A percentile compares a stretch with the other conserved stretches of the same genome.
Evolutionary conservation across 2,329 filamentous ascomycete genomes (phyloP).

Genomic region (Neoscytalidium dimidiatum): DNA sequence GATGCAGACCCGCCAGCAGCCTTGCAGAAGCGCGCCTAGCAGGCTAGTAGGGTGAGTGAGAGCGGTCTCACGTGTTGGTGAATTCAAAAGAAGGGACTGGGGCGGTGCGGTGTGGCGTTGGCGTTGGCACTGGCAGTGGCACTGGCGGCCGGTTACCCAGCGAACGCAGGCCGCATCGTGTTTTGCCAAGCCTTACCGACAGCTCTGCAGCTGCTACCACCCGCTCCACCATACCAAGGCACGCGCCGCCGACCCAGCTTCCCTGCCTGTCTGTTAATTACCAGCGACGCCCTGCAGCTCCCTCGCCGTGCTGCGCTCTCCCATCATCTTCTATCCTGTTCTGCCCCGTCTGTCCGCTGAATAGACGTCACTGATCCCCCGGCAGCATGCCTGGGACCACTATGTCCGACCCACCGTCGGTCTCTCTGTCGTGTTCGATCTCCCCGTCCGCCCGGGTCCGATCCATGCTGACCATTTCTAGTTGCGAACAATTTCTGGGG

Average conservation of each 20-base stretch:
- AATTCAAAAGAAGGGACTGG: not conserved
- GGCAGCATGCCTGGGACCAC: conserved; percentile 59
- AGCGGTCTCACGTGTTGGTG: not conserved
- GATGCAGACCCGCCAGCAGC: not conserved
- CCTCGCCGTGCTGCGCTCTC: not conserved
- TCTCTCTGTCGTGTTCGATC: conserved; percentile 66
- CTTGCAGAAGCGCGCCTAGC: not conserved
- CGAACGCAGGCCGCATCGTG: conserved; percentile 17
- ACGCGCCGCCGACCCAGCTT: conserved; percentile 10
- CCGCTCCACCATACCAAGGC: conserved; percentile 12
- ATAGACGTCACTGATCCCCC: conserved; percentile 21
- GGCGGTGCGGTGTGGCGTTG: not conserved
- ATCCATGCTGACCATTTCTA: conserved; percentile 43
- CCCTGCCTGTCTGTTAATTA: conserved; percentile 15
- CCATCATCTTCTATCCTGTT: not conserved
- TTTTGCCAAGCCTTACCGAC: conserved; percentile 8
- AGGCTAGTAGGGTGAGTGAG: not conserved
- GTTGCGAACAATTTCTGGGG: conserved; percentile 99
- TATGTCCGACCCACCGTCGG: conserved; percentile 63
- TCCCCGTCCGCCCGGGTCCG: conserved; percentile 17
- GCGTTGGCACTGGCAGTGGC: not conserved
- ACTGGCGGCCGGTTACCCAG: conserved; percentile 6
- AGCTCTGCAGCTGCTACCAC: conserved; percentile 1
- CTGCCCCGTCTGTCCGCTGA: not conserved
- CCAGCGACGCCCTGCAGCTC: conserved; percentile 8